Percentiles rank a stretch among this genome's conserved stretches.
Conservation (phyloP, 2,329 filamentous ascomycete species). For the Nothophoma quercina region DNA sequence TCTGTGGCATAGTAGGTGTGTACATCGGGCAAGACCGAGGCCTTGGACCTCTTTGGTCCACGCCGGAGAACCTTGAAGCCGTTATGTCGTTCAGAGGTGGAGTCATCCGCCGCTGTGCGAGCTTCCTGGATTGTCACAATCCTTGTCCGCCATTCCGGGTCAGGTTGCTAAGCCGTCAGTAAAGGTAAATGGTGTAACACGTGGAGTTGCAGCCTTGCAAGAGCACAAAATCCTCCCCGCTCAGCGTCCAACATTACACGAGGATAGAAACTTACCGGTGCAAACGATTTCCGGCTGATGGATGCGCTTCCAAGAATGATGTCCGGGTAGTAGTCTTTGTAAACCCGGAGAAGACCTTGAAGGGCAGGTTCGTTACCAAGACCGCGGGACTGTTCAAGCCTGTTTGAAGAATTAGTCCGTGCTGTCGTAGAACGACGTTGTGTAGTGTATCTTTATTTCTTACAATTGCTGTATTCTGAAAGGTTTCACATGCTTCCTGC, state of each 20-base stretch:
- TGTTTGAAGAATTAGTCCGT: conserved; percentile 35
- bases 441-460: background rate
- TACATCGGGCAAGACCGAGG: conserved; percentile 67
- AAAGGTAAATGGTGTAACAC: conserved; percentile 24
- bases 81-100: conserved; percentile 53
- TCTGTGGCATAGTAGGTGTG: conserved; percentile 78
- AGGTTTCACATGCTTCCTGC: conserved; percentile 82
- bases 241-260: conserved; percentile 12
- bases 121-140: conserved; percentile 72
- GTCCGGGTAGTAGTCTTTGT: conserved; percentile 90
- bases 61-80: conserved; percentile 70
- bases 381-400: conserved; percentile 58
- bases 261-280: conserved; percentile 46
- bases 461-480: conserved; percentile 79
- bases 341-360: conserved; percentile 78
- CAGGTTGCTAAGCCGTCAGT: conserved; percentile 64
- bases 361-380: conserved; percentile 74
- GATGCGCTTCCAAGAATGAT: conserved; percentile 78
- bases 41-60: conserved; percentile 58
- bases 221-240: conserved; percentile 19
- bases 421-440: background rate
- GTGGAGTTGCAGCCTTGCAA: conserved; percentile 24
- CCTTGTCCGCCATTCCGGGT: conserved; percentile 74
- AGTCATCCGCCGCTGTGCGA: conserved; percentile 52
- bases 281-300: conserved; percentile 47